A percentile compares a stretch with the other conserved stretches of the same genome.
phyloP scores from a whole-genome alignment of 2,329 filamentous ascomycete species.

The Verticillium alfalfae region DNA sequence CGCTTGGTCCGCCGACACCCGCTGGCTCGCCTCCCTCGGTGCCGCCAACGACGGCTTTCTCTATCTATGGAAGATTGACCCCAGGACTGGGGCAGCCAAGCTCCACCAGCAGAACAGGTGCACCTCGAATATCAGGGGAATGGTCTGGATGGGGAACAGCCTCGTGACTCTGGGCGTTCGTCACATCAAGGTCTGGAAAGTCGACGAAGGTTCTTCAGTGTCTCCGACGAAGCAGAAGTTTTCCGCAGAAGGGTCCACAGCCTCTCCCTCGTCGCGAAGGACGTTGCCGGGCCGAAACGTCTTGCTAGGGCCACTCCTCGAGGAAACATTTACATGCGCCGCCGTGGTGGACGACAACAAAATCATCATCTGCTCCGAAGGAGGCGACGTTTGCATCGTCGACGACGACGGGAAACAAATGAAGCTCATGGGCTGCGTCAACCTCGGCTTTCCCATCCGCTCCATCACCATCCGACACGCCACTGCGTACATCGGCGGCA shows the following conservation, averaged over 20 bases:
- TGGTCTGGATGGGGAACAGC: constrained; percentile 83
- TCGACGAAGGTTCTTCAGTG: constrained; percentile 58
- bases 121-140: constrained; percentile 77
- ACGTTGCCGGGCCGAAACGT: constrained; percentile 84
- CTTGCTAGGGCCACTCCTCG: constrained; percentile 73
- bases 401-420: constrained; percentile 71
- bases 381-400: constrained; percentile 82
- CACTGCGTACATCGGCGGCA: constrained; percentile 64
- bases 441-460: constrained; percentile 61
- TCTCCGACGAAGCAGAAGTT: constrained; percentile 62
- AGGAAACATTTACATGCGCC: constrained; percentile 78
- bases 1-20: constrained; percentile 83
- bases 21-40: constrained; percentile 82
- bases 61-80: constrained; percentile 82
- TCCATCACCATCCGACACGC: constrained; percentile 59
- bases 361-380: constrained; percentile 80
- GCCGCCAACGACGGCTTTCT: constrained; percentile 89
- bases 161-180: constrained; percentile 85
- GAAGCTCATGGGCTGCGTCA: constrained; percentile 61
- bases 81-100: constrained; percentile 73
- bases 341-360: constrained; percentile 65
- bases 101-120: constrained; percentile 86
- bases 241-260: constrained; percentile 18
- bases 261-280: constrained; percentile 45
- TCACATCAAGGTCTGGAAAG: constrained; percentile 89